phyloP scores from a whole-genome alignment of 441 rosid species.

The Macaranga tanarius region DNA sequence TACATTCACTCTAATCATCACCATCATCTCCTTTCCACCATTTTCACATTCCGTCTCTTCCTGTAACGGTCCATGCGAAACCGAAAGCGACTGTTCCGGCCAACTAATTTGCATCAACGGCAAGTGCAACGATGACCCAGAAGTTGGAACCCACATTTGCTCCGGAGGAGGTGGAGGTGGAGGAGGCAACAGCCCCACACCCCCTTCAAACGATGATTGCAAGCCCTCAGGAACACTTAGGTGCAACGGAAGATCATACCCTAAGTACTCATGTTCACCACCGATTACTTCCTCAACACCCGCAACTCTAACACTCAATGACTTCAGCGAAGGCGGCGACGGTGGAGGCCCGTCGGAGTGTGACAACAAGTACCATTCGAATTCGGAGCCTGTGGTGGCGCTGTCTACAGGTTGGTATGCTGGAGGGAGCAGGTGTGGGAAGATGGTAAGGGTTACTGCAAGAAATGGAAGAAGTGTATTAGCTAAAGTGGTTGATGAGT shows the following conservation, averaged over 20 bases:
- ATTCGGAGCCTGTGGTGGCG: slow-evolving; percentile 30
- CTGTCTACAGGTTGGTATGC: slow-evolving; percentile 42
- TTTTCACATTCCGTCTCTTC: slow-evolving; percentile 30
- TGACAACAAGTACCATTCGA: slow-evolving; percentile 24
- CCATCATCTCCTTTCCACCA: background rate
- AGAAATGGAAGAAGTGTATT: slow-evolving; percentile 25
- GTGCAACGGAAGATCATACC: slow-evolving; percentile 12
- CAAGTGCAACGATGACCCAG: slow-evolving; percentile 39
- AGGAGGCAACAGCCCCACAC: background rate
- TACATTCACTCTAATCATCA: background rate
- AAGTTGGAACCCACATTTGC: slow-evolving; percentile 33
- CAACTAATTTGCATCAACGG: slow-evolving; percentile 40
- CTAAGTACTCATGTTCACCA: slow-evolving; percentile 36
- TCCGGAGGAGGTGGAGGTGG: background rate
- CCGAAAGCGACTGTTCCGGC: slow-evolving; percentile 33
- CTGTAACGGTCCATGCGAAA: slow-evolving; percentile 35
- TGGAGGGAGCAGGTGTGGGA: slow-evolving; percentile 31
- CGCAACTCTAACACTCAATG: slow-evolving; percentile 36
- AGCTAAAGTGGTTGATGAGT: slow-evolving; percentile 47
- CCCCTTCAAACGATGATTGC: slow-evolving; percentile 17
- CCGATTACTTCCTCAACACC: slow-evolving; percentile 27
- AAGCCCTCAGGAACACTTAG: slow-evolving; percentile 22
- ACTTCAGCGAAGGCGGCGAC: slow-evolving; percentile 37
- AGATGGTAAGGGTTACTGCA: slow-evolving; percentile 34
- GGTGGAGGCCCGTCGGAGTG: slow-evolving; percentile 36